phyloP scores from a whole-genome alignment of 2,329 filamentous ascomycete species.

The Botryotinia narcissicola region DNA sequence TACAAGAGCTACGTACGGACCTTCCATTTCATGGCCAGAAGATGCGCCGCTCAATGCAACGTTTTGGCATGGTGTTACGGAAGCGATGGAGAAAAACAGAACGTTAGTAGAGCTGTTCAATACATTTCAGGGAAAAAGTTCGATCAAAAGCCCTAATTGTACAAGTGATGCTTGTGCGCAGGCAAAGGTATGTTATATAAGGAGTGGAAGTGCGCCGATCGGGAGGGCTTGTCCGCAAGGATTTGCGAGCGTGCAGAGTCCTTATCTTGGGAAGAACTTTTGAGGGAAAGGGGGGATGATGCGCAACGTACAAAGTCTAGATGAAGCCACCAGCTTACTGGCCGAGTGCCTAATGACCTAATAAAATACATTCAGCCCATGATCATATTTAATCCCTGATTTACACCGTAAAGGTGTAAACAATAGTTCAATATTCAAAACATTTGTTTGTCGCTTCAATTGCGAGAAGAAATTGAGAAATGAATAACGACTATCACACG shows the following conservation, averaged over 20 bases:
- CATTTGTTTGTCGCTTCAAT: no score
- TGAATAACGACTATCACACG: no score
- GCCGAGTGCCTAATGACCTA: not conserved
- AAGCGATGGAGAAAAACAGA: conserved; percentile 52
- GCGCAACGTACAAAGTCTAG: not conserved
- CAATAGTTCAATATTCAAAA: no score
- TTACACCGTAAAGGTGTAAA: no score
- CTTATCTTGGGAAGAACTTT: conserved; percentile 41
- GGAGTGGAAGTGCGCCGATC: conserved; percentile 52
- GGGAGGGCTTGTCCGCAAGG: conserved; percentile 53
- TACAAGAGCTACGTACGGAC: conserved; percentile 49
- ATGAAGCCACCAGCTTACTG: not conserved
- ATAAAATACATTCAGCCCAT: not conserved
- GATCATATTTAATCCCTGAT: not conserved
- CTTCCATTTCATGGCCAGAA: conserved; percentile 45
- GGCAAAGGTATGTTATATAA: conserved; percentile 59
- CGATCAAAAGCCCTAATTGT: conserved; percentile 50
- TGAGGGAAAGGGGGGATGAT: not conserved
- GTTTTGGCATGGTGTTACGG: conserved; percentile 58
- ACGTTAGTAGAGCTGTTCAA: conserved; percentile 51
- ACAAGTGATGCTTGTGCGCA: conserved; percentile 49
- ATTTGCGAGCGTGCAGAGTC: conserved; percentile 43
- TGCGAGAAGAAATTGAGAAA: no score
- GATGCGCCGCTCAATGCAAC: conserved; percentile 55
- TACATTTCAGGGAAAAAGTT: conserved; percentile 51